A percentile compares a stretch with the other conserved stretches of the same genome.
Conservation (phyloP, 2,329 filamentous ascomycete species). For the Chrysosporium keratinophilum region DNA sequence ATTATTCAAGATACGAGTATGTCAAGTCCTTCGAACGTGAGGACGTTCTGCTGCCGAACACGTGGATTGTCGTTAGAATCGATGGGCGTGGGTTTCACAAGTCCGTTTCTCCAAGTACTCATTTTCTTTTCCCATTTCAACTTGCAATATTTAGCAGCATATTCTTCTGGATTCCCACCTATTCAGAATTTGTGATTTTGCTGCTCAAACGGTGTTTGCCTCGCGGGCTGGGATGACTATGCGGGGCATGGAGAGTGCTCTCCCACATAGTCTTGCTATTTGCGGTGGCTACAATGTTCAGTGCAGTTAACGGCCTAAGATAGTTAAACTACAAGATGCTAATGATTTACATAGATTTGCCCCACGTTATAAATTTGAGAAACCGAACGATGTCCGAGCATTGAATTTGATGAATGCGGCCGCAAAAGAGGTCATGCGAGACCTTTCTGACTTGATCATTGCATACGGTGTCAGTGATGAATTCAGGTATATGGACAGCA, state of each 20-base stretch:
- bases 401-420: constrained; percentile 91
- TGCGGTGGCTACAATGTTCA: neutral
- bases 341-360: constrained; percentile 53
- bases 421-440: constrained; percentile 71
- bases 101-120: constrained; percentile 37
- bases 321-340: neutral
- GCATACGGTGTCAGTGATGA: constrained; percentile 94
- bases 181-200: too few species aligned
- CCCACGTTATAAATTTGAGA: constrained; percentile 70
- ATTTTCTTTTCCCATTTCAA: neutral
- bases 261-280: neutral
- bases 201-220: too few species aligned
- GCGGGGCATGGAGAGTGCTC: neutral
- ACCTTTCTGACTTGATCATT: constrained; percentile 73
- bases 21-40: constrained; percentile 79
- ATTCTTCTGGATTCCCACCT: too few species aligned
- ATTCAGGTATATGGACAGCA: constrained; percentile 45
- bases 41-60: constrained; percentile 73
- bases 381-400: constrained; percentile 83
- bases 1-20: constrained; percentile 67
- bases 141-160: neutral
- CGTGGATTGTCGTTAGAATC: constrained; percentile 89
- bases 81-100: constrained; percentile 94
- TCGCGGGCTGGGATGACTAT: too few species aligned
- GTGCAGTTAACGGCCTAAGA: neutral